A percentile compares a stretch with the other conserved stretches of the same genome.
Conservation (phyloP, 768 basidiomycete genomes). For the Polyporus arcularius region DNA sequence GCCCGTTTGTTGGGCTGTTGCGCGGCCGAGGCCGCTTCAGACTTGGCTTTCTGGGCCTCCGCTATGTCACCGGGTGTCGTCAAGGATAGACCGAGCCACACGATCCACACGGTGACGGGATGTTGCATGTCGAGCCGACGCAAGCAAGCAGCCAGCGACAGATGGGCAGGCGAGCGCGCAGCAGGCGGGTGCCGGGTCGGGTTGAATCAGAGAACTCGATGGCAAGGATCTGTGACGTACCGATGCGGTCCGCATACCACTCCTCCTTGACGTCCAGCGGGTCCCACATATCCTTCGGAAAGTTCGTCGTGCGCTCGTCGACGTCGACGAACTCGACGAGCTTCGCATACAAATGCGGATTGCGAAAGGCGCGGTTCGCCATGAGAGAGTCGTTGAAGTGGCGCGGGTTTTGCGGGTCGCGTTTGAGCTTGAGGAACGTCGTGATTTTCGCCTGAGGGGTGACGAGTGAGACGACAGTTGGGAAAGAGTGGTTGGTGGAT, state of each 20-base stretch:
- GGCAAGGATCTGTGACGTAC: slow-evolving; percentile 45
- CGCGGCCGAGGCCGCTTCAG: slow-evolving; percentile 41
- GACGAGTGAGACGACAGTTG: not conserved
- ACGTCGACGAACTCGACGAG: slow-evolving; percentile 94
- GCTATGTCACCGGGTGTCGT: slow-evolving; percentile 26
- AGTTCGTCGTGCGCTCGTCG: slow-evolving; percentile 85
- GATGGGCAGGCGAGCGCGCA: not conserved
- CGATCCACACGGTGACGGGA: not conserved
- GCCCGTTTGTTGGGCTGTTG: slow-evolving; percentile 41
- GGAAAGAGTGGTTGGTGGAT: not conserved
- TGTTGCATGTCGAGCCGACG: not conserved
- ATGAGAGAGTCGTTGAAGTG: slow-evolving; percentile 98
- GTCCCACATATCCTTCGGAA: slow-evolving; percentile 74
- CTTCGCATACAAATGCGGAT: slow-evolving; percentile 94
- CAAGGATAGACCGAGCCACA: not conserved
- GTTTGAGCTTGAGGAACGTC: slow-evolving; percentile 76
- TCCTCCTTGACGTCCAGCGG: slow-evolving; percentile 60
- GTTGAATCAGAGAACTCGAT: not conserved
- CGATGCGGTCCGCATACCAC: slow-evolving; percentile 80
- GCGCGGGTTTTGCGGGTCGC: slow-evolving; percentile 59
- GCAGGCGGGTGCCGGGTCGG: not conserved
- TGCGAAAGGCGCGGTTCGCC: slow-evolving; percentile 90
- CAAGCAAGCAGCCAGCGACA: not conserved
- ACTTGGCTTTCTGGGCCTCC: slow-evolving; percentile 41
- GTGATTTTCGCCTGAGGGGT: slow-evolving; percentile 71